phyloP scores from a whole-genome alignment of 768 basidiomycete genomes.

The Tricholoma flavovirens region DNA sequence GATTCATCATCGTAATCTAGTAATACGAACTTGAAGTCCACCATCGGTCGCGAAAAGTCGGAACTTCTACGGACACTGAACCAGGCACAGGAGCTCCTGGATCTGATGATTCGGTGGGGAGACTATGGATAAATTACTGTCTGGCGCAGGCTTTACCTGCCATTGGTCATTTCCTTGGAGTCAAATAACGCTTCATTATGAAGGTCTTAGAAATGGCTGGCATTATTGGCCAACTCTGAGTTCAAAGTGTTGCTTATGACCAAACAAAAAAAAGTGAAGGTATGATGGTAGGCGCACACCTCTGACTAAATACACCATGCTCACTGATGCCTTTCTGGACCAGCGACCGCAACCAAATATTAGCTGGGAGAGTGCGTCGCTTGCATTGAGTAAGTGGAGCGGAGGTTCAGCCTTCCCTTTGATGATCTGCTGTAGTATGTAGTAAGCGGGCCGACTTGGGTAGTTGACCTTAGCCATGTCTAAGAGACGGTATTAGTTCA shows the following conservation, averaged over 20 bases:
- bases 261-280: neutral
- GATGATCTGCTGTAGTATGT: conserved; percentile 41
- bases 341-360: conserved; percentile 41
- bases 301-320: too few species aligned
- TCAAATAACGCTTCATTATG: conserved; percentile 45
- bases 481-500: conserved; percentile 46
- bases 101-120: conserved; percentile 25
- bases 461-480: conserved; percentile 46
- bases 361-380: conserved; percentile 35
- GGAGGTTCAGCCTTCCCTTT: conserved; percentile 42
- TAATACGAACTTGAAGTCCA: neutral
- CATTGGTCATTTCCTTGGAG: conserved; percentile 46
- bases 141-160: conserved; percentile 26
- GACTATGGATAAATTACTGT: too few species aligned
- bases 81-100: conserved; percentile 42
- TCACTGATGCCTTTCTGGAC: conserved; percentile 42
- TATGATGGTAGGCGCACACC: neutral
- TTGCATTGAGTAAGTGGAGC: conserved; percentile 41
- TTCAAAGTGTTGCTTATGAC: neutral
- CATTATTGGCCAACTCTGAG: conserved; percentile 42
- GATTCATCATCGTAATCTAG: conserved; percentile 59
- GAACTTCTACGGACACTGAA: conserved; percentile 32
- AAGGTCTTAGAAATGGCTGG: conserved; percentile 28
- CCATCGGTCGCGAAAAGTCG: neutral
- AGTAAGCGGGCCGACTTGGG: conserved; percentile 44